phyloP scores from a whole-genome alignment of 2,329 filamentous ascomycete species.

The Parascedosporium putredinis region DNA sequence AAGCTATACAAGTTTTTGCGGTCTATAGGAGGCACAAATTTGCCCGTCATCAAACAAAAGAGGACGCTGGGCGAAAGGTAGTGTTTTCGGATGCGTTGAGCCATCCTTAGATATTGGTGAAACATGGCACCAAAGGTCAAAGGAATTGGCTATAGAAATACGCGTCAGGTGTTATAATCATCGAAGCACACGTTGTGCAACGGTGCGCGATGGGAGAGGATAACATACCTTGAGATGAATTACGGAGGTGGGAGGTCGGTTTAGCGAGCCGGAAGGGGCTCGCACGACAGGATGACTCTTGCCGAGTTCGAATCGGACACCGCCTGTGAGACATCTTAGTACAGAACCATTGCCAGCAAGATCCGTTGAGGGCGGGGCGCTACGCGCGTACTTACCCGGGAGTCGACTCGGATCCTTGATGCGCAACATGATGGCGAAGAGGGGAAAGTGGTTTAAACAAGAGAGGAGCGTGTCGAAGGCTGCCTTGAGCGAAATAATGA shows the following conservation, averaged over 20 bases:
- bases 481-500: slow-evolving; percentile 88
- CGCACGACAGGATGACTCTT: slow-evolving; percentile 49
- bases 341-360: too few relatives aligned
- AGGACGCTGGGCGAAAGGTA: slow-evolving; percentile 86
- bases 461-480: slow-evolving; percentile 83
- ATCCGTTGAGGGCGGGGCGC: background rate
- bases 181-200: background rate
- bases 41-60: slow-evolving; percentile 76
- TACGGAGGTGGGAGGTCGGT: slow-evolving; percentile 60
- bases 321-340: slow-evolving; percentile 36
- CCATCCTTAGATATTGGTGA: slow-evolving; percentile 93
- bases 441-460: slow-evolving; percentile 91
- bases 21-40: slow-evolving; percentile 90
- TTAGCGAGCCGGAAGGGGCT: slow-evolving; percentile 25
- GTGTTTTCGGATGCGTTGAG: slow-evolving; percentile 83
- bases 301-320: slow-evolving; percentile 81
- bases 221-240: slow-evolving; percentile 68
- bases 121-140: slow-evolving; percentile 91
- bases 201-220: background rate
- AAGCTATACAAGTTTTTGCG: slow-evolving; percentile 89
- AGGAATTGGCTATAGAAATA: slow-evolving; percentile 59
- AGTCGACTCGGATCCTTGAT: slow-evolving; percentile 86
- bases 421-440: slow-evolving; percentile 93
- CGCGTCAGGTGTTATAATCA: slow-evolving; percentile 1
- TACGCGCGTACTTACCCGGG: slow-evolving; percentile 43